Conservation (phyloP, 1,139 yeast species). For the Hyphopichia buzzinii region DNA sequence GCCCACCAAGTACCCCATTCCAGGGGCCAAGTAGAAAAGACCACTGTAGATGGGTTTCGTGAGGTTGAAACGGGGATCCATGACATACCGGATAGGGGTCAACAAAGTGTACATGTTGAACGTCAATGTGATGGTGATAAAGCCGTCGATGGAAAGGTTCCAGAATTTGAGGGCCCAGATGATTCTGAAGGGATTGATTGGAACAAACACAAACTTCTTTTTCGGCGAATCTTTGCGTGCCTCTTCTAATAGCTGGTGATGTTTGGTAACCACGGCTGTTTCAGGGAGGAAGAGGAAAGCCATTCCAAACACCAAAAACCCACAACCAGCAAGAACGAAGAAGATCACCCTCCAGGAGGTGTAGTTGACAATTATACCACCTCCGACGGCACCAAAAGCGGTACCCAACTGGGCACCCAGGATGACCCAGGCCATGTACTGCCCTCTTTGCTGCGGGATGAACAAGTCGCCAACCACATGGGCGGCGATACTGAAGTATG, state of each 20-base stretch:
- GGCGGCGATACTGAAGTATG: slow-evolving; percentile 49
- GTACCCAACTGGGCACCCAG: slow-evolving; percentile 49
- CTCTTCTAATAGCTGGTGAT: slow-evolving; percentile 13
- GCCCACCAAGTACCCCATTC: slow-evolving; percentile 47
- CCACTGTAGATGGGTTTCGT: slow-evolving; percentile 46
- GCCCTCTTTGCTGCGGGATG: slow-evolving; percentile 45
- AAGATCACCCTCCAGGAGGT: slow-evolving; percentile 52
- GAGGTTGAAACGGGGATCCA: slow-evolving; percentile 51
- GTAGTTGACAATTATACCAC: slow-evolving; percentile 47
- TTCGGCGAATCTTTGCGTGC: slow-evolving; percentile 16
- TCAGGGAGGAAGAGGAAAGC: slow-evolving; percentile 40
- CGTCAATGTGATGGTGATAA: slow-evolving; percentile 35
- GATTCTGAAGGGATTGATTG: slow-evolving; percentile 44
- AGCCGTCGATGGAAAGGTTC: slow-evolving; percentile 43
- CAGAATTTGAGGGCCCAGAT: slow-evolving; percentile 38
- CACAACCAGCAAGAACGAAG: slow-evolving; percentile 44
- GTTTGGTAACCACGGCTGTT: slow-evolving; percentile 31
- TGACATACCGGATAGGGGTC: slow-evolving; percentile 53
- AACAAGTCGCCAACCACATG: slow-evolving; percentile 46
- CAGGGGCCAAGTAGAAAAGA: slow-evolving; percentile 53
- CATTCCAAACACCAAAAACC: slow-evolving; percentile 23
- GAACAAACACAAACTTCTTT: slow-evolving; percentile 36
- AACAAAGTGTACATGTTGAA: slow-evolving; percentile 51
- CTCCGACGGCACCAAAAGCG: slow-evolving; percentile 46
- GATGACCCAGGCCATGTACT: slow-evolving; percentile 42